A percentile compares a stretch with the other conserved stretches of the same genome.
Conservation (phyloP, 108 stramenopile genomes). For the Epithemia pelagica region DNA sequence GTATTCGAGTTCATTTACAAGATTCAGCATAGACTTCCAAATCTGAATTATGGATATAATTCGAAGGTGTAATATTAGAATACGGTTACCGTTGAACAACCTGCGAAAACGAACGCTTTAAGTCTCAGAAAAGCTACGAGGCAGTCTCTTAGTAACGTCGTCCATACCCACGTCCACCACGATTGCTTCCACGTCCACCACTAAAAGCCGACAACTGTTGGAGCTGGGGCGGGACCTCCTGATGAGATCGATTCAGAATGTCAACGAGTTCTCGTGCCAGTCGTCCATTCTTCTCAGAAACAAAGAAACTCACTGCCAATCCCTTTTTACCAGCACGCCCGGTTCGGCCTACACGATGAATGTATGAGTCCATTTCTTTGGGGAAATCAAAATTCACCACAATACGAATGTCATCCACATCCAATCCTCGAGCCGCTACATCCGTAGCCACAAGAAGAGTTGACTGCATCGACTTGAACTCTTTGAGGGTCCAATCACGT, state of each 20-base stretch:
- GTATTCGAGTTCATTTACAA: too few species aligned
- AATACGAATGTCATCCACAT: slow-evolving; percentile 81
- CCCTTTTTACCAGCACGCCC: slow-evolving; percentile 98
- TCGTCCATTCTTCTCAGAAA: slow-evolving; percentile 87
- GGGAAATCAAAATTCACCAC: slow-evolving; percentile 93
- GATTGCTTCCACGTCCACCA: slow-evolving; percentile 29
- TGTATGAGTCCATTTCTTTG: slow-evolving; percentile 78
- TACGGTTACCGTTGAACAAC: too few species aligned
- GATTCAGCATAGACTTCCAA: too few species aligned
- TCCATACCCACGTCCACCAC: slow-evolving; percentile 52
- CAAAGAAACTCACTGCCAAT: slow-evolving; percentile 91
- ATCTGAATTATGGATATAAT: too few species aligned
- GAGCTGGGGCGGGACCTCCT: slow-evolving; percentile 64
- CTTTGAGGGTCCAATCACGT: slow-evolving; percentile 93
- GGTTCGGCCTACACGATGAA: slow-evolving; percentile 96
- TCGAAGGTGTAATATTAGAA: too few species aligned
- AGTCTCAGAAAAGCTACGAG: too few species aligned
- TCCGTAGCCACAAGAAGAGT: slow-evolving; percentile 96
- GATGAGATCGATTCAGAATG: slow-evolving; percentile 69
- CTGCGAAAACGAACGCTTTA: too few species aligned
- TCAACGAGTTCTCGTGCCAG: slow-evolving; percentile 79
- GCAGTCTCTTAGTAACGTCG: slow-evolving; percentile 7
- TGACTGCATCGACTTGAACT: slow-evolving; percentile 86
- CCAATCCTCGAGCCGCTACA: slow-evolving; percentile 98
- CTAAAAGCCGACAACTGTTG: slow-evolving; percentile 36